Evolutionary conservation across 2,329 filamentous ascomycete species (phyloP).

Genomic region (Ophiostoma tasmaniense): DNA sequence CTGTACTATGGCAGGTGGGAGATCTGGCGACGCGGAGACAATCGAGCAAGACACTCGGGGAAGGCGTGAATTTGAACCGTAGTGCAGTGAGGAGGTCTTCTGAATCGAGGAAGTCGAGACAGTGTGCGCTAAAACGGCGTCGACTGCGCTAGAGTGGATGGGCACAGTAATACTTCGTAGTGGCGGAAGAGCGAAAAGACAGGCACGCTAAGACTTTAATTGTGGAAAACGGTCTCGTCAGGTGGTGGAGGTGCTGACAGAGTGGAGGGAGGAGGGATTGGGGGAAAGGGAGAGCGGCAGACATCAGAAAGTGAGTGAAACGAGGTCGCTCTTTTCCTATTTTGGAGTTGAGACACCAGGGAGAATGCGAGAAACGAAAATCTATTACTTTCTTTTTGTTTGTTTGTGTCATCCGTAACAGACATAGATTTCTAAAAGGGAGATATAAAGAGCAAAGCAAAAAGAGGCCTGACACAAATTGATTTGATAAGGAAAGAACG

Average conservation of each 20-base stretch:
- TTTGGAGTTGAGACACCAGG: neutral
- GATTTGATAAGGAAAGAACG: neutral
- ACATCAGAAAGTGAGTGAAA: neutral
- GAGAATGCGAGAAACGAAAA: neutral
- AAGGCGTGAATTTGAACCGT: neutral
- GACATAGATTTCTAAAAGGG: too few relatives aligned
- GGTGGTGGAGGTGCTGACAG: neutral
- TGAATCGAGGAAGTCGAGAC: neutral
- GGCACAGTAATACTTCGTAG: neutral
- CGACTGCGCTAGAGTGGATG: neutral
- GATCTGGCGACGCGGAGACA: conserved; percentile 1
- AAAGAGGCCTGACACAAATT: neutral
- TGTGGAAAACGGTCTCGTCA: neutral
- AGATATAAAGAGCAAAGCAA: neutral
- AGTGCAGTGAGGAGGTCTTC: neutral
- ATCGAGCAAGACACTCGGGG: neutral
- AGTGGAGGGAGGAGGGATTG: neutral
- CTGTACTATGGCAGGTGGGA: neutral
- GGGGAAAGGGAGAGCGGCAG: neutral
- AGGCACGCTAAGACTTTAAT: neutral
- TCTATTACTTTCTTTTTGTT: too few relatives aligned
- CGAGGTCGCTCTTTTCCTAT: conserved; percentile 1
- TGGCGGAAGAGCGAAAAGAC: neutral
- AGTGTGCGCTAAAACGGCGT: neutral
- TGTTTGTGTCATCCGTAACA: too few relatives aligned